Conservation (phyloP, 495 filamentous ascomycete species). For the Jackrogersella multiformis region DNA sequence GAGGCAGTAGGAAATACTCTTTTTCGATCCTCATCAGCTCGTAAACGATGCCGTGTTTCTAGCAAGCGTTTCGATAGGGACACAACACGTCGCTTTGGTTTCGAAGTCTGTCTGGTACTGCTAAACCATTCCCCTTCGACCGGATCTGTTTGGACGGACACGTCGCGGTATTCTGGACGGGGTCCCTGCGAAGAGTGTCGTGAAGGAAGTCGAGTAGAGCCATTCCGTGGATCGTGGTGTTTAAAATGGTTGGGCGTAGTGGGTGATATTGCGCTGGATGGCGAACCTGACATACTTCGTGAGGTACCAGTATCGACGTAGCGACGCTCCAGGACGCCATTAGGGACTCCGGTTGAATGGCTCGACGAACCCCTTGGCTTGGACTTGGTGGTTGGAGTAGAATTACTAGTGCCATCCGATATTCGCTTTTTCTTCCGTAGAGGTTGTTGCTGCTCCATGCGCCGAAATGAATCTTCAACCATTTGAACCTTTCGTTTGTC, state of each 20-base stretch:
- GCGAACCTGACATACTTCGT: constrained; percentile 59
- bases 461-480: constrained; percentile 77
- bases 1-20: constrained; percentile 29
- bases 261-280: constrained; percentile 53
- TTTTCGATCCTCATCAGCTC: constrained; percentile 48
- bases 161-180: constrained; percentile 55
- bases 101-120: constrained; percentile 36
- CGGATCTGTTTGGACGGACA: constrained; percentile 60
- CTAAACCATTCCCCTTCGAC: constrained; percentile 57
- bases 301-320: constrained; percentile 62
- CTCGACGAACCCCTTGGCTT: constrained; percentile 52
- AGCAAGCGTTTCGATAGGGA: constrained; percentile 59
- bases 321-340: constrained; percentile 49
- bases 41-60: constrained; percentile 54
- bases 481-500: constrained; percentile 89
- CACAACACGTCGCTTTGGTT: constrained; percentile 53
- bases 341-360: constrained; percentile 47
- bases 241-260: constrained; percentile 34
- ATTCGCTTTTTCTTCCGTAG: constrained; percentile 68
- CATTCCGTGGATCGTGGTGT: constrained; percentile 24
- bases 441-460: constrained; percentile 69
- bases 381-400: constrained; percentile 40
- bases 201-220: constrained; percentile 36
- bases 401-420: constrained; percentile 63
- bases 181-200: constrained; percentile 47